Evolutionary conservation across 73 alveolate genomes (phyloP), one percentile per base, ranked within the genome.

Genomic region (Breviolum minutum): DNA sequence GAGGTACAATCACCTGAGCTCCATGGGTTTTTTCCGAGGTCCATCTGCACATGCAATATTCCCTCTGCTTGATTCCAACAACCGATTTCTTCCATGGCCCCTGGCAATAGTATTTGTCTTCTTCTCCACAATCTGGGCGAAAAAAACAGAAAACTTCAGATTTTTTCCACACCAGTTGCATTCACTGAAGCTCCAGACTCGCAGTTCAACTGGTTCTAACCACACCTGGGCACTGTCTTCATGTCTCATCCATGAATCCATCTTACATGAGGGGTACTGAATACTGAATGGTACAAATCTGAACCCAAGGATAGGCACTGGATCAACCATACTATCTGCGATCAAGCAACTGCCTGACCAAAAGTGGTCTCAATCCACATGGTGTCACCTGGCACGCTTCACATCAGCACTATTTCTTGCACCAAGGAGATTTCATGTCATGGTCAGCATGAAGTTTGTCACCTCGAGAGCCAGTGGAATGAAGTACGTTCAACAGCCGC

Each of bases 181-280:
- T 27, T 11, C 10, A 5, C 48, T 22, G n/a, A 27, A 68, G 95
- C 27, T 88, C 95, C 69, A 48, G 70, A 32, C 95, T 27, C 95
- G 84, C 16, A 88, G 85, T 69, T 88, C 95, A 9, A 88, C 95
- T 11, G 95, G 95, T 19, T 88, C 95, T 54, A 88, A 88, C 95
- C 95, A 88, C 20, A 88, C 95, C 95, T 87, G 22, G 20, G 20
- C 6, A 4, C 32, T 40, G 54, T 40, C 3, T 40, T 40, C 54
- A 40, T 40, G 30, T 71, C n/a, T 8, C 81, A 71, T 71, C 81
- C 30, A 30, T 30, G 48, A 71, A 20, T 71, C 54, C 54, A 40
- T 40, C 5, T 40, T 40, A 0, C 54, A 0, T 2, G 54, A 40
- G 54, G 54, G 54, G 54, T 40, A 40, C 54, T 40, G 54, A n/a